These are phyloP conservation scores for Phytophthora vignae DNA, from an alignment of 352 stramenopile genomes.

Conservation along the genomic window DNA sequence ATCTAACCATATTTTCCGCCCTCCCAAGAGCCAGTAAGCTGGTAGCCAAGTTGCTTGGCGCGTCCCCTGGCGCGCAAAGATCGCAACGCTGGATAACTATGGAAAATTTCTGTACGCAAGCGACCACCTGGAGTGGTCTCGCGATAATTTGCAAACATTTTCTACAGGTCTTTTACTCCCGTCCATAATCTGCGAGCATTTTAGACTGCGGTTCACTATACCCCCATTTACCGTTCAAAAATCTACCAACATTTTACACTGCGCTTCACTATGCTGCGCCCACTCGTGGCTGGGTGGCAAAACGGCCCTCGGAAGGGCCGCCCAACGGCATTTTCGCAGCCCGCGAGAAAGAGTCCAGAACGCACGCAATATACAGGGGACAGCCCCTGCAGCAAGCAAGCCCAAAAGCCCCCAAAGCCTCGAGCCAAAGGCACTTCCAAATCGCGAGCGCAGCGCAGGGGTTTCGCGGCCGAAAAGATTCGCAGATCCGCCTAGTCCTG, in stretches of 20 bases:
- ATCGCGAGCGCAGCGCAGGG: constrained; percentile 8
- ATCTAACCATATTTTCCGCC: constrained; percentile 6
- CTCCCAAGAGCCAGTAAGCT: constrained; percentile 17
- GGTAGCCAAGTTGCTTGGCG: constrained; percentile 22
- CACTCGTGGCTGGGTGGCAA: neutral
- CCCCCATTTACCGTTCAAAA: neutral
- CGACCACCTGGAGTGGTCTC: neutral
- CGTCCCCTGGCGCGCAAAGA: constrained; percentile 18
- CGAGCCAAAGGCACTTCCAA: constrained; percentile 11
- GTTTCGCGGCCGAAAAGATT: constrained; percentile 43
- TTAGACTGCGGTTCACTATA: neutral
- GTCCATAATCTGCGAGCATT: constrained; percentile 1
- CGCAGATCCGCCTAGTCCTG: constrained; percentile 27
- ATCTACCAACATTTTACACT: constrained; percentile 12
- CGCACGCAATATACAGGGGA: constrained; percentile 18
- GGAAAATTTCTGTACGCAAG: constrained; percentile 25
- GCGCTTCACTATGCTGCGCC: constrained; percentile 14
- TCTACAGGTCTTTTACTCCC: neutral
- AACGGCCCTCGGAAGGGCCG: constrained; percentile 36
- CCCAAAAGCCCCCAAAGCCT: too few species aligned
- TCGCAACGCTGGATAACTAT: neutral
- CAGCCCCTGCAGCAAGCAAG: constrained; percentile 2
- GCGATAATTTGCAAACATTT: constrained; percentile 1
- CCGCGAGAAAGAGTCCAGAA: constrained; percentile 18
- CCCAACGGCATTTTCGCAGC: constrained; percentile 36